phyloP scores from a whole-genome alignment of 2,329 filamentous ascomycete genomes.

The Verticillium nonalfalfae region DNA sequence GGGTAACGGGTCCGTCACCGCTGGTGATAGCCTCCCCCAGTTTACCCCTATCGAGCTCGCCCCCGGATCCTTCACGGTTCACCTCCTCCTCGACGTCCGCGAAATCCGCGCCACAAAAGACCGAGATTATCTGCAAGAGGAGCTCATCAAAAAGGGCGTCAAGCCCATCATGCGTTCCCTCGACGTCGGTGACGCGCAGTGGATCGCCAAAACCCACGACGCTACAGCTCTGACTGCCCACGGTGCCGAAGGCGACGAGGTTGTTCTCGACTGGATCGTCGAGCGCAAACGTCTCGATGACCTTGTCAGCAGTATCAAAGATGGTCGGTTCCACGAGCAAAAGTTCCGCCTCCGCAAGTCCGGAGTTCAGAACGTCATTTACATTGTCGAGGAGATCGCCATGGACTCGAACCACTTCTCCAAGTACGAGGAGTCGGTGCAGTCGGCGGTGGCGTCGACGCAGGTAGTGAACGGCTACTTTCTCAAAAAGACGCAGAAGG shows the following conservation, averaged over 20 bases:
- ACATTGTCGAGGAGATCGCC: conserved; percentile 68
- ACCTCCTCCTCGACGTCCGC: conserved; percentile 67
- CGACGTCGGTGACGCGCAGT: conserved; percentile 69
- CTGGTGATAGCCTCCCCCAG: conserved; percentile 28
- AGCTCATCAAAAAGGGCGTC: conserved; percentile 61
- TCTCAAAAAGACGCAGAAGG: conserved; percentile 66
- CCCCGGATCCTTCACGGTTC: conserved; percentile 63
- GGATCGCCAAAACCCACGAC: conserved; percentile 69
- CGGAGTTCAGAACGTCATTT: conserved; percentile 70
- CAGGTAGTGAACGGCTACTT: conserved; percentile 77
- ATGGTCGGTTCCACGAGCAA: conserved; percentile 77
- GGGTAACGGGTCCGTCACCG: conserved; percentile 26
- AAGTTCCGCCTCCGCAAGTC: conserved; percentile 72
- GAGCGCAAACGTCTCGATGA: conserved; percentile 79
- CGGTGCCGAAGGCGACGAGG: conserved; percentile 59
- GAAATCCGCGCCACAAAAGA: conserved; percentile 69
- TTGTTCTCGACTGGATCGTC: conserved; percentile 74
- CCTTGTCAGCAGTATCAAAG: conserved; percentile 72
- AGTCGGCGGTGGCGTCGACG: conserved; percentile 68
- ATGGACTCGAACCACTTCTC: conserved; percentile 47
- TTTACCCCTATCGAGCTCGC: conserved; percentile 56
- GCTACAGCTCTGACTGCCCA: conserved; percentile 45
- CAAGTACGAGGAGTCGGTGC: conserved; percentile 60
- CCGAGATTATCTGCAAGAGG: conserved; percentile 69
- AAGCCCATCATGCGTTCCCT: conserved; percentile 61